Base-by-base conservation (phyloP, 495 filamentous ascomycete genomes). In the Lentithecium fluviatile region DNA sequence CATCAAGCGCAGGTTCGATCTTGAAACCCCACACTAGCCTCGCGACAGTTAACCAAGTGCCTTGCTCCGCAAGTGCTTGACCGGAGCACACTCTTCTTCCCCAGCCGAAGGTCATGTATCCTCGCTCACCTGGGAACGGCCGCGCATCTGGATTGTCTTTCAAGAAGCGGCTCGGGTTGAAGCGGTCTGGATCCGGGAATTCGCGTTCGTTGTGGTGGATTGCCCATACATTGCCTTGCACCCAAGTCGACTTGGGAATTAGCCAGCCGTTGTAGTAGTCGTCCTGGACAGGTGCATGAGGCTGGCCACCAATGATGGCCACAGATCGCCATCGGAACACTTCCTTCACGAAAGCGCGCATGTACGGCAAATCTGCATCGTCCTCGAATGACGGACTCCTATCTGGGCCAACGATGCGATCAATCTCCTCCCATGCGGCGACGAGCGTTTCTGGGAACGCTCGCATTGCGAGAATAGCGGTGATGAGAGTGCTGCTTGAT, bases 51-150 rank as follows among this genome's bases (percentile, higher is more conserved):
- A 73, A 65, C 59, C 69, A 70, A 5, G 71, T 76, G 2, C 76
- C 76, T 45, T 76, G 76, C 49, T 78, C 75, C 2, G 76, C 76
- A 1, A 78, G 64, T 5, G 71, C 74, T 49, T 77, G 74, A 1
- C 76, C 76, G 47, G 66, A 65, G 49, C 72, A 74, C 11, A 71
- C 66, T 26, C 72, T 47, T 17, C 72, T 51, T 11, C 72, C 75
- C 73, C 82, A 85, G 45, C 82, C 82, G 49, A 85, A 85, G 5
- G 81, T 85, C 82, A 85, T 85, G 65, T 85, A 85, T 0, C 82
- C 82, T 48, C 73, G 79, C 50, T 86, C 82, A 6, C 78, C 76
- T 0, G 81, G 82, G 58, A 85, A 85, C 0, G 80, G 80, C 17
- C 82, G 74, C 5, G 68, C 65, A 45, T 78, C 60, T 7, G 62